Conservation (phyloP, 2,329 filamentous ascomycete genomes). For the Cladophialophora immunda region DNA sequence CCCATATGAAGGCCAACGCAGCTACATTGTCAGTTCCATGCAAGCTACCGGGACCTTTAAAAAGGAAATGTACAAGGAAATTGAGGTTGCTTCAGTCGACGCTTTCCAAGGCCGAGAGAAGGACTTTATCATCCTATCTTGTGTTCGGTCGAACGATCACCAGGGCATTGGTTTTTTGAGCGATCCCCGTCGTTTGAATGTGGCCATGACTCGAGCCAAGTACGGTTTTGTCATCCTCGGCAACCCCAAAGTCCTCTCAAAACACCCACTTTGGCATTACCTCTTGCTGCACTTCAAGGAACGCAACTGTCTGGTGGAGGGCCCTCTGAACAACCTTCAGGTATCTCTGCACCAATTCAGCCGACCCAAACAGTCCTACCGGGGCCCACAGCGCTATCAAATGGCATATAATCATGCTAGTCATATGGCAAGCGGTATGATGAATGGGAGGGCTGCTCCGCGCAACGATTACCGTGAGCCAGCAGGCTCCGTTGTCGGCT, state of each 20-base stretch:
- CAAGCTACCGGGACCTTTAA: constrained; percentile 96
- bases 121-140: constrained; percentile 97
- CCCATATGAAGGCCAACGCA: constrained; percentile 96
- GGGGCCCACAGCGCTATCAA: constrained; percentile 85
- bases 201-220: constrained; percentile 94
- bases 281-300: constrained; percentile 97
- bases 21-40: constrained; percentile 99
- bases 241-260: constrained; percentile 96
- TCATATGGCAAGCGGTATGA: constrained; percentile 64
- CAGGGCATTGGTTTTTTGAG: constrained; percentile 99
- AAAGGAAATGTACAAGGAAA: constrained; percentile 98
- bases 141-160: constrained; percentile 97
- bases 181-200: constrained; percentile 95
- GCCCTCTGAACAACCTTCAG: constrained; percentile 93
- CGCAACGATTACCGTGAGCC: constrained; percentile 66
- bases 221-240: constrained; percentile 96
- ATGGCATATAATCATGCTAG: constrained; percentile 76
- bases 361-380: constrained; percentile 89
- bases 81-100: constrained; percentile 97
- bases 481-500: constrained; percentile 87
- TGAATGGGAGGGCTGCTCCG: constrained; percentile 58
- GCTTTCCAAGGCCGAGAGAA: constrained; percentile 99
- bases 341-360: constrained; percentile 94
- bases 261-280: constrained; percentile 98
- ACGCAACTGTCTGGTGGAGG: constrained; percentile 92